Base-by-base conservation (phyloP, 225 moss, liverwort and hornwort species). In the Marchantia paleacea region DNA sequence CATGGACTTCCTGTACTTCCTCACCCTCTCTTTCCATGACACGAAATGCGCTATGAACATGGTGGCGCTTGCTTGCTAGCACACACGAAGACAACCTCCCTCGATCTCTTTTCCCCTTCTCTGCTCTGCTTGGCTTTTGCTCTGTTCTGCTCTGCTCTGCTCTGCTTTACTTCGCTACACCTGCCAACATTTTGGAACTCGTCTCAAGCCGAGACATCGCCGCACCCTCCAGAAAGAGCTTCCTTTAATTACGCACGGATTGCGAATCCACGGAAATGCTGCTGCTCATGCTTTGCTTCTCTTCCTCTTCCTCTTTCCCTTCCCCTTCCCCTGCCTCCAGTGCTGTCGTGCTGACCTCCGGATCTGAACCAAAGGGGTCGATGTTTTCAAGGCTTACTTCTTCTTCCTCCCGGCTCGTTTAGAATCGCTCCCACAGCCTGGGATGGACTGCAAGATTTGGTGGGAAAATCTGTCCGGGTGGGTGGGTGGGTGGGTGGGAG, bases 1-100 rank as follows among this genome's bases (percentile, higher is more conserved):
- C 68, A 79, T 55, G 9, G 68, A 68, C 69, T 79, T 79, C 79
- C 79, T 79, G 79, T 79, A 79, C 39, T 28, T 79, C 69, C 79
- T 69, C 67, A 79, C 31, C 30, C 69, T 79, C 68, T 79, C 79
- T 22, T 69, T 79, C 79, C 68, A 79, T 10, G 30, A 53, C 8
- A 69, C 79, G 18, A 79, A 18, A 28, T 69, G 57, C 18, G 69
- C 79, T 8, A 79, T 79, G 26, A 79, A 79, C 79, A 79, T 79
- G 10, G 53, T 66, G 64, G 7, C 77, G n/a, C n/a, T n/a, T n/a
- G n/a, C n/a, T 1, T 52, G 73, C 52, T 73, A 73, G 19, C 25
- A 13, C 7, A 73, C 52, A n/a, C n/a, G n/a, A n/a, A n/a, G n/a
- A n/a, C n/a, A 19, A 7, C 0, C 70, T 48, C 39, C 8, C 19